Percentiles rank a stretch among this genome's conserved stretches.
Conservation (phyloP, 176 grass and related monocot genomes). For the Hsuehochloa calcarea region DNA sequence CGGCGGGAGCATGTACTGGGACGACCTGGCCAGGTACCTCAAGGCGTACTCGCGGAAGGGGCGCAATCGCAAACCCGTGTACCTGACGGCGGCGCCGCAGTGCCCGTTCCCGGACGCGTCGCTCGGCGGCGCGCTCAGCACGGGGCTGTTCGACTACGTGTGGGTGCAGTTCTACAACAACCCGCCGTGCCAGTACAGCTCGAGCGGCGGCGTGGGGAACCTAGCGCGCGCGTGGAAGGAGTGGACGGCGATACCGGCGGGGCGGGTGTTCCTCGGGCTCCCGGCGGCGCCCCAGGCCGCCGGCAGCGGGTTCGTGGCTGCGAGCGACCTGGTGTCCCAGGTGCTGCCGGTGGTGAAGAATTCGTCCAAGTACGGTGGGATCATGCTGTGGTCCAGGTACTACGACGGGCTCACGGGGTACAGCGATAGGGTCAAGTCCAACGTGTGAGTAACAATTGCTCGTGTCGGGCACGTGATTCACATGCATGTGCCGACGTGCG, state of each 20-base stretch:
- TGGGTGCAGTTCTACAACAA: slow-evolving; percentile 98
- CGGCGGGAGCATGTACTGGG: slow-evolving; percentile 60
- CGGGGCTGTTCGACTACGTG: slow-evolving; percentile 73
- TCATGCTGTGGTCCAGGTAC: slow-evolving; percentile 77
- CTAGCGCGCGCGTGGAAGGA: slow-evolving; percentile 50
- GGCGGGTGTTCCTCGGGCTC: slow-evolving; percentile 56
- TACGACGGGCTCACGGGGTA: slow-evolving; percentile 60
- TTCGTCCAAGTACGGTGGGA: slow-evolving; percentile 66
- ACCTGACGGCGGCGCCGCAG: slow-evolving; percentile 60
- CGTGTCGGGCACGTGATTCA: not conserved
- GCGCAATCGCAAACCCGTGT: not conserved
- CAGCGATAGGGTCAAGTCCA: slow-evolving; percentile 46
- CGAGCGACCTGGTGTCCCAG: slow-evolving; percentile 29
- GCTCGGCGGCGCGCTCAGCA: slow-evolving; percentile 46
- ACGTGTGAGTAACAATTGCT: slow-evolving; percentile 14
- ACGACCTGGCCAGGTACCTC: slow-evolving; percentile 52
- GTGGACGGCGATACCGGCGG: slow-evolving; percentile 47
- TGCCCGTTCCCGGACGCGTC: slow-evolving; percentile 76
- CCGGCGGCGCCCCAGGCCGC: slow-evolving; percentile 58
- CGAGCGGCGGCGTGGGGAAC: slow-evolving; percentile 1
- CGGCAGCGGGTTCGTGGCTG: slow-evolving; percentile 55
- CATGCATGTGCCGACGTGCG: not conserved
- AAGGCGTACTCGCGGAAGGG: slow-evolving; percentile 25
- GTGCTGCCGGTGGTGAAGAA: slow-evolving; percentile 56
- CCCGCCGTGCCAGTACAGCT: slow-evolving; percentile 55